A percentile compares a stretch with the other conserved stretches of the same genome.
Evolutionary conservation across 805 yeast genomes (phyloP).

Genomic region (Candida suzukii): DNA sequence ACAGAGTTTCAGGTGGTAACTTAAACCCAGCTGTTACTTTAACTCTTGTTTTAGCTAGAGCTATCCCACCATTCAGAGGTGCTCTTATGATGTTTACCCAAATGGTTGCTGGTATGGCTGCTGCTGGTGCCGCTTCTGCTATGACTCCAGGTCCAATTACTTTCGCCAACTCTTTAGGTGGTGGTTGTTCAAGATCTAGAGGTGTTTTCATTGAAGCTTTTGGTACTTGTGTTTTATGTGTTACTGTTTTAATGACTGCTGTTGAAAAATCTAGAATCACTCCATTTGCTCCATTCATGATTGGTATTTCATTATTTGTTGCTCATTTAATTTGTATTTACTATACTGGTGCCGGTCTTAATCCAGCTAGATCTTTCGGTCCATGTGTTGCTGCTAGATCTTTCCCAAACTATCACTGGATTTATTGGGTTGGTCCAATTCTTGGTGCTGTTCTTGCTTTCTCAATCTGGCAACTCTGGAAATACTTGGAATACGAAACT

Average conservation of each 20-base stretch:
- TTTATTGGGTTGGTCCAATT: conserved; percentile 87
- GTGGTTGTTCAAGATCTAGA: conserved; percentile 63
- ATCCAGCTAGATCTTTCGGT: conserved; percentile 87
- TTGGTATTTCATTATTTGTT: conserved; percentile 75
- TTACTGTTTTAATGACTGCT: conserved; percentile 75
- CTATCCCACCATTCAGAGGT: conserved; percentile 68
- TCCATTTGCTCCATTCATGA: conserved; percentile 72
- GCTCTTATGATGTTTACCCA: conserved; percentile 59
- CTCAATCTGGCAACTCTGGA: conserved; percentile 60
- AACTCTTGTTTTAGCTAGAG: conserved; percentile 63
- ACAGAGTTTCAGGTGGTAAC: conserved; percentile 82
- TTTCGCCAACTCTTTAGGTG: conserved; percentile 67
- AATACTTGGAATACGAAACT: conserved; percentile 59
- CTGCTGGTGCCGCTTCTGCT: conserved; percentile 83
- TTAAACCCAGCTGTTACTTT: conserved; percentile 85
- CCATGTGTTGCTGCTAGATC: conserved; percentile 66
- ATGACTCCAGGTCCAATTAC: conserved; percentile 76
- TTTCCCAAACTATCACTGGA: conserved; percentile 85
- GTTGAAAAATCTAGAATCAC: conserved; percentile 77
- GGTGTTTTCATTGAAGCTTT: conserved; percentile 80
- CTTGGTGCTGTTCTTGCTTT: conserved; percentile 64
- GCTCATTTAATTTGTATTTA: conserved; percentile 77
- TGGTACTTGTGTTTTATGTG: conserved; percentile 65
- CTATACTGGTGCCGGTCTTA: conserved; percentile 87
- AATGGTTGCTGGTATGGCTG: conserved; percentile 82